Base-by-base conservation (phyloP, 2,329 filamentous ascomycete species). In the Beauveria rudraprayagi region DNA sequence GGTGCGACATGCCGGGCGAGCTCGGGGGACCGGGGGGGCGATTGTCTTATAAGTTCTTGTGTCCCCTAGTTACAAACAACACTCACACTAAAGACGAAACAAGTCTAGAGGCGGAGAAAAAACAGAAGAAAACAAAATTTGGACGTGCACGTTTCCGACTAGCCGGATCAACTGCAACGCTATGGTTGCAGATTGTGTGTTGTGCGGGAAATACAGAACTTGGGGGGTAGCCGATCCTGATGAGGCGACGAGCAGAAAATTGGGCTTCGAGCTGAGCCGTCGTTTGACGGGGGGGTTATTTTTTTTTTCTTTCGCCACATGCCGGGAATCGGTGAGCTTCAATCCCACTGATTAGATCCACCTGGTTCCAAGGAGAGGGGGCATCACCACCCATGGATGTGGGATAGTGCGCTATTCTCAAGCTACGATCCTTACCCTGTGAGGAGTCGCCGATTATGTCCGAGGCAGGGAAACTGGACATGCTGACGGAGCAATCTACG, bases 271-370 rank as follows among this genome's bases (percentile, higher is more conserved):
- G 56, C 56, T 58, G 56, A 60, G 47, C 22, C 56, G 37, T 47
- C 46, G 34, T 41, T 43, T 19, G 19, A 40, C 46, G 46, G 46
- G 56, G 56, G 10, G 2, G 1, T 22, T 22, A 22, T 22, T 22
- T 22, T 22, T 22, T 22, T 22, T 17, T 4, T 10, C 11, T 41
- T n/a, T 11, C 47, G 54, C 54, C 54, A 46, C 43, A 37, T 47
- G 19, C 54, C 24, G 24, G 24, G 8, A 14, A 41, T 40, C 40
- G 52, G n/a, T 10, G 50, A 22, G 17, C 28, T 3, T 17, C 30
- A 16, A 28, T 50, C 17, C 37, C 24, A 51, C 56, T 60, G 56
- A 44, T 46, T 53, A 53, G 26, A 53, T 60, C 56, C 56, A 60
- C 56, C 6, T 7, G 7, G 19, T 10, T 30, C 43, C 41, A 22